Percentiles rank a stretch among this genome's conserved stretches.
Evolutionary conservation across 768 basidiomycete genomes (phyloP).

Genomic region (Trametes elegans): DNA sequence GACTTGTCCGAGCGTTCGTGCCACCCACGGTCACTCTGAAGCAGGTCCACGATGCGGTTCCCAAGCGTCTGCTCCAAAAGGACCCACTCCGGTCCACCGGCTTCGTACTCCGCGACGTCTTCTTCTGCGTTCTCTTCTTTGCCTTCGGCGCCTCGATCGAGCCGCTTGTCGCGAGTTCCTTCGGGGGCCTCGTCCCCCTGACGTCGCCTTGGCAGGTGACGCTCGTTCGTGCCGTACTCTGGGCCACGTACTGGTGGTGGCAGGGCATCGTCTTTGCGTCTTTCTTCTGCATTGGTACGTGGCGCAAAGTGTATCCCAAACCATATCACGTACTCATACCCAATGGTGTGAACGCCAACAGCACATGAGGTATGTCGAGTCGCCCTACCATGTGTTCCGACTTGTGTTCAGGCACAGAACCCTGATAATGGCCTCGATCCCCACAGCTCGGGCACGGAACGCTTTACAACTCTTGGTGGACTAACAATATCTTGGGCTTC

Average conservation of each 20-base stretch:
- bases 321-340: neutral
- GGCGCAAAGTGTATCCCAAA: neutral
- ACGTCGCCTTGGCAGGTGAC: constrained; percentile 31
- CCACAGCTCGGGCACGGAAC: constrained; percentile 30
- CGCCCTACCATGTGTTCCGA: constrained; percentile 1
- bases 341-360: neutral
- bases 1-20: constrained; percentile 43
- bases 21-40: constrained; percentile 51
- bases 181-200: constrained; percentile 37
- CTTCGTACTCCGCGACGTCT: constrained; percentile 46
- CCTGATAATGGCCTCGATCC: neutral
- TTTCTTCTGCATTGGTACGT: constrained; percentile 50
- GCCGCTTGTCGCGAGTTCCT: constrained; percentile 37
- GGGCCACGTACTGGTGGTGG: constrained; percentile 49
- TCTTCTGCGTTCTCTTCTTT: constrained; percentile 42
- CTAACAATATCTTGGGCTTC: constrained; percentile 31
- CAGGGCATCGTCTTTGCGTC: constrained; percentile 52
- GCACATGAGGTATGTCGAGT: constrained; percentile 23
- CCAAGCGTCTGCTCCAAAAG: constrained; percentile 49
- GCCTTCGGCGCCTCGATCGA: constrained; percentile 43
- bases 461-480: constrained; percentile 23
- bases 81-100: constrained; percentile 38
- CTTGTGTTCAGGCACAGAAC: constrained; percentile 5
- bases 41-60: constrained; percentile 54
- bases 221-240: constrained; percentile 36